Conservation (phyloP, 83 land plant species). For the Diphasiastrum complanatum region DNA sequence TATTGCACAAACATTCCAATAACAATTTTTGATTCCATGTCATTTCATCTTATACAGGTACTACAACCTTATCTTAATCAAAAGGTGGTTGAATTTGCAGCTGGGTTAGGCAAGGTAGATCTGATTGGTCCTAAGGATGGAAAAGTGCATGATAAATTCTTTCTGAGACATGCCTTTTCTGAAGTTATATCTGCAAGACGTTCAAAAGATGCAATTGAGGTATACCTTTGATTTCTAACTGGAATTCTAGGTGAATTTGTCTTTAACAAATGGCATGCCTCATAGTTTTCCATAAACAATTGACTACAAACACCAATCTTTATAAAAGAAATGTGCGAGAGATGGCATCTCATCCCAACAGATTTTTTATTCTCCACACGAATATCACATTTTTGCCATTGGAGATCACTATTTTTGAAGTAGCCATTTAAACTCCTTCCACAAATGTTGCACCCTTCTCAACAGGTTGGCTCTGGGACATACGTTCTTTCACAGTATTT, state of each 20-base stretch:
- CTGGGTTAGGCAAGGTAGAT: too few relatives aligned
- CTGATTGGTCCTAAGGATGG: not conserved
- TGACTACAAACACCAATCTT: too few relatives aligned
- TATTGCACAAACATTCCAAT: too few relatives aligned
- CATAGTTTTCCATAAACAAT: too few relatives aligned
- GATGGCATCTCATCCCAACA: too few relatives aligned
- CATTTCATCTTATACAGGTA: too few relatives aligned
- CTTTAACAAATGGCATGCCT: too few relatives aligned
- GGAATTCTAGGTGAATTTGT: not conserved
- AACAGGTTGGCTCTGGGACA: constrained; percentile 1
- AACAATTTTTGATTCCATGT: too few relatives aligned
- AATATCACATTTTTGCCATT: not conserved
- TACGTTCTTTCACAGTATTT: not conserved
- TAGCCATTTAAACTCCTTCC: not conserved
- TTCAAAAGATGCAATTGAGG: not conserved
- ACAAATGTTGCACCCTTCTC: not conserved
- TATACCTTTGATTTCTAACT: not conserved
- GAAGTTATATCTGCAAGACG: not conserved
- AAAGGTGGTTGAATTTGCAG: too few relatives aligned
- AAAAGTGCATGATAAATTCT: not conserved
- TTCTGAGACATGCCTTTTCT: not conserved
- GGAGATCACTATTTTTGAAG: not conserved
- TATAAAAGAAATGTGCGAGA: too few relatives aligned
- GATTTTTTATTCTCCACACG: not conserved
- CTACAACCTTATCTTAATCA: too few relatives aligned